phyloP scores from a whole-genome alignment of 139 green algal species.

The Volvox reticuliferus region DNA sequence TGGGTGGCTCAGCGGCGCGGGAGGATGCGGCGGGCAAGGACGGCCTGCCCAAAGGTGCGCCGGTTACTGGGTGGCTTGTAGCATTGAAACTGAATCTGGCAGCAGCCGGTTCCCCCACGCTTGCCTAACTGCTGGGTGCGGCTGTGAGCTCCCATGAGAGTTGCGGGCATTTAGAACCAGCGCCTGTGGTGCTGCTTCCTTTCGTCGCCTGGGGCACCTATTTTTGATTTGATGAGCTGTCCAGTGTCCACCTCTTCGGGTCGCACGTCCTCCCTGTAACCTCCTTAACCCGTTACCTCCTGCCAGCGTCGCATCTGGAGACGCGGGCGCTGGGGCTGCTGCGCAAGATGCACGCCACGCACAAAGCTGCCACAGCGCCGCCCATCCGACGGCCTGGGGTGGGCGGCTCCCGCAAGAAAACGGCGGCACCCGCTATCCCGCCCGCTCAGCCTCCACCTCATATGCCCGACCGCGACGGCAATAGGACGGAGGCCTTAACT shows the following conservation, averaged over 20 bases:
- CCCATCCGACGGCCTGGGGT: constrained; percentile 11
- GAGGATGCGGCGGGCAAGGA: constrained; percentile 28
- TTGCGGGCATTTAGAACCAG: too few species aligned
- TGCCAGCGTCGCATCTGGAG: constrained; percentile 87
- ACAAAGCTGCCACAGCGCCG: constrained; percentile 37
- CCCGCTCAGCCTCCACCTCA: not conserved
- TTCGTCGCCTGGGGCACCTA: too few species aligned
- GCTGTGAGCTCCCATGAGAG: too few species aligned
- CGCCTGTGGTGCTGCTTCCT: too few species aligned
- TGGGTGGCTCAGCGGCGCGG: constrained; percentile 22
- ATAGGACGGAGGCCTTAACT: not conserved
- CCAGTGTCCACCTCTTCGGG: too few species aligned
- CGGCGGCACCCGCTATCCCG: not conserved
- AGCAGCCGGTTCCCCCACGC: too few species aligned
- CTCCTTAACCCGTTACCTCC: too few species aligned
- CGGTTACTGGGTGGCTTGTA: not conserved
- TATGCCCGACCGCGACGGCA: not conserved
- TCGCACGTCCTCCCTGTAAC: too few species aligned
- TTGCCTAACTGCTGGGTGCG: too few species aligned
- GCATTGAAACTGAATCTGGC: too few species aligned
- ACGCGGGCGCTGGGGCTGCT: constrained; percentile 86
- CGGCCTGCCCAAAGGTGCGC: constrained; percentile 48
- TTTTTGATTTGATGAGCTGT: too few species aligned
- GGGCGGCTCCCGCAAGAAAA: constrained; percentile 6
- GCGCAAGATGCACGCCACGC: constrained; percentile 73